A percentile compares a stretch with the other conserved stretches of the same genome.
Conservation (phyloP, 768 basidiomycete species). For the Leccinum imitatum region DNA sequence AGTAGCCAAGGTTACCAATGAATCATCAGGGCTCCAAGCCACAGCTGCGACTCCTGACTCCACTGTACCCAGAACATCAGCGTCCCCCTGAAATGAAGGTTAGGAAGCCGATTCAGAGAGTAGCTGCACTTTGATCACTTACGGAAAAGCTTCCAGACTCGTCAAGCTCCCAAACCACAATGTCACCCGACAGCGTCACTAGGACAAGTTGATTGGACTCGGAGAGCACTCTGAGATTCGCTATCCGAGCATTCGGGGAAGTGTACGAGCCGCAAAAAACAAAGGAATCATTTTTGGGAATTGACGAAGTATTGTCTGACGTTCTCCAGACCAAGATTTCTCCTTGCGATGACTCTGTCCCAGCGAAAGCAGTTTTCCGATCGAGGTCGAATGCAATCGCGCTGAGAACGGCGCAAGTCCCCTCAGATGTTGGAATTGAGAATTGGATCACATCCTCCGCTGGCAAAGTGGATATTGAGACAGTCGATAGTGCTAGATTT, state of each 20-base stretch:
- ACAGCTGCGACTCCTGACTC: conserved; percentile 83
- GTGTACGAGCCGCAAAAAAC: conserved; percentile 26
- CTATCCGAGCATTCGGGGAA: conserved; percentile 41
- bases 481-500: conserved; percentile 50
- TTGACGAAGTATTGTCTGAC: conserved; percentile 15
- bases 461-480: conserved; percentile 17
- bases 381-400: conserved; percentile 62
- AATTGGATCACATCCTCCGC: conserved; percentile 14
- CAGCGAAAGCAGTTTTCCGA: conserved; percentile 56
- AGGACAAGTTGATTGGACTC: conserved; percentile 68
- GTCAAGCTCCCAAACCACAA: conserved; percentile 62
- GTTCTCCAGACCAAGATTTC: conserved; percentile 59
- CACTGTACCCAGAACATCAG: conserved; percentile 83
- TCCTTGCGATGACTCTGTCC: conserved; percentile 58
- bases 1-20: conserved; percentile 78
- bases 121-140: conserved; percentile 19
- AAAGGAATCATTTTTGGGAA: conserved; percentile 9
- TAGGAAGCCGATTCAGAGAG: not conserved
- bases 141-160: conserved; percentile 45
- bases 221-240: conserved; percentile 67
- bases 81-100: conserved; percentile 21
- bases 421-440: conserved; percentile 17
- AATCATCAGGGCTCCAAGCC: conserved; percentile 91
- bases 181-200: conserved; percentile 79
- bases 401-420: conserved; percentile 37